Conservation (phyloP, 1,284 basidiomycete species). For the Cutaneotrichosporon dermatis region DNA sequence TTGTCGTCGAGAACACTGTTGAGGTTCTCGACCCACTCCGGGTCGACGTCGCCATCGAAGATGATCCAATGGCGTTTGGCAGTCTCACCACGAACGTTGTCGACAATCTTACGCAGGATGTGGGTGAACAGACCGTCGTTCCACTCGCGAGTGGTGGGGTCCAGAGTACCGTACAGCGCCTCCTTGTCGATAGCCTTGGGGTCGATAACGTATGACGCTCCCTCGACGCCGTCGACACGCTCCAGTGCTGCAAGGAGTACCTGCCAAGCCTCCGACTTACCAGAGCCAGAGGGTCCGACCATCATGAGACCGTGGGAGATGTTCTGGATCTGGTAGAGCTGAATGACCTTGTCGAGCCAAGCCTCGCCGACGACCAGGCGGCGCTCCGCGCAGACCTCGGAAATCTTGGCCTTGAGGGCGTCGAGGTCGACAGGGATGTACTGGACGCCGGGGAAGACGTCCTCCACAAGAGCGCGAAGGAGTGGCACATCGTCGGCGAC, state of each 20-base stretch:
- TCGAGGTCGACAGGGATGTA: constrained; percentile 86
- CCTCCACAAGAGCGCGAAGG: constrained; percentile 86
- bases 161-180: constrained; percentile 92
- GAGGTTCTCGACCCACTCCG: constrained; percentile 99
- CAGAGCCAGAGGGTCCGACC: constrained; percentile 95
- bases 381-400: constrained; percentile 79
- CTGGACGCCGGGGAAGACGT: constrained; percentile 95
- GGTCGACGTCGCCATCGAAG: constrained; percentile 99
- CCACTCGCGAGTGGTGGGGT: constrained; percentile 98
- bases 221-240: constrained; percentile 84
- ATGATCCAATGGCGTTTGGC: constrained; percentile 98
- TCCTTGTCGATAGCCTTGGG: constrained; percentile 99
- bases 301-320: constrained; percentile 99
- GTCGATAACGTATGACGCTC: constrained; percentile 94
- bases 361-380: constrained; percentile 78
- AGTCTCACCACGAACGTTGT: constrained; percentile 97
- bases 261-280: constrained; percentile 97
- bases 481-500: constrained; percentile 96
- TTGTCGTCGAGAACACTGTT: constrained; percentile 99
- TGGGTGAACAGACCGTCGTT: constrained; percentile 99
- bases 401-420: constrained; percentile 75
- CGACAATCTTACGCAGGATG: constrained; percentile 94
- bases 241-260: constrained; percentile 87
- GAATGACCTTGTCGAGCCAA: constrained; percentile 94
- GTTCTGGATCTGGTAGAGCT: constrained; percentile 98